These are phyloP conservation scores for Punica granatum DNA, from an alignment of 345 rosid genomes.

Conservation along the genomic window DNA sequence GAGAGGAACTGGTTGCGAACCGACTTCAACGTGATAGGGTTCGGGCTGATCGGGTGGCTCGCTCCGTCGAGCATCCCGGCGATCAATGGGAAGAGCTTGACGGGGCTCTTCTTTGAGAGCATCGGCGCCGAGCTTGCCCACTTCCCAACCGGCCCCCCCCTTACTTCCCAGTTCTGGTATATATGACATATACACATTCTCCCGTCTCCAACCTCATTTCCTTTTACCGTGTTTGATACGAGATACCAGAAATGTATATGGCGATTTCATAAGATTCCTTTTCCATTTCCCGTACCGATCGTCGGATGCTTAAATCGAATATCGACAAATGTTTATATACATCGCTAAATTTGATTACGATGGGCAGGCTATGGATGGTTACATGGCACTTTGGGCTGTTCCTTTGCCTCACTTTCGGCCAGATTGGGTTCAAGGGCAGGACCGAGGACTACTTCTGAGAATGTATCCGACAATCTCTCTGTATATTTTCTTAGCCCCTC, in stretches of 20 bases:
- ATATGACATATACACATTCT: no score
- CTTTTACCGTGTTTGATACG: no score
- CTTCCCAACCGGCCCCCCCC: slow-evolving; percentile 78
- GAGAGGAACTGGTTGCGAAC: slow-evolving; percentile 73
- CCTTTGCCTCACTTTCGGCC: slow-evolving; percentile 84
- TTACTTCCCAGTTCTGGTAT: slow-evolving; percentile 66
- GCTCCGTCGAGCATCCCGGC: slow-evolving; percentile 91
- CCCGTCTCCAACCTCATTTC: no score
- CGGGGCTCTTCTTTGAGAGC: slow-evolving; percentile 89
- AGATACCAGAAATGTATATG: no score
- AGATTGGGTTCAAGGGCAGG: slow-evolving; percentile 97
- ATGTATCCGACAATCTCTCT: slow-evolving; percentile 10
- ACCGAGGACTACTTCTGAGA: slow-evolving; percentile 61
- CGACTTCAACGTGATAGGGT: slow-evolving; percentile 76
- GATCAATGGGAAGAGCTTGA: slow-evolving; percentile 78
- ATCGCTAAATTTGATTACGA: neutral
- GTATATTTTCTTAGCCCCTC: neutral
- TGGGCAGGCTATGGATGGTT: slow-evolving; percentile 69
- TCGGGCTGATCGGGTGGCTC: slow-evolving; percentile 85
- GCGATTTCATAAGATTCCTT: no score
- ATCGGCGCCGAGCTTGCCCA: slow-evolving; percentile 88
- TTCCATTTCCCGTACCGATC: no score
- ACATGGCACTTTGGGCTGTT: slow-evolving; percentile 86
- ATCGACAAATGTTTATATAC: no score
- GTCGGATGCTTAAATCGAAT: neutral